phyloP scores from a whole-genome alignment of 2,329 filamentous ascomycete genomes.

The Fusarium sp. region DNA sequence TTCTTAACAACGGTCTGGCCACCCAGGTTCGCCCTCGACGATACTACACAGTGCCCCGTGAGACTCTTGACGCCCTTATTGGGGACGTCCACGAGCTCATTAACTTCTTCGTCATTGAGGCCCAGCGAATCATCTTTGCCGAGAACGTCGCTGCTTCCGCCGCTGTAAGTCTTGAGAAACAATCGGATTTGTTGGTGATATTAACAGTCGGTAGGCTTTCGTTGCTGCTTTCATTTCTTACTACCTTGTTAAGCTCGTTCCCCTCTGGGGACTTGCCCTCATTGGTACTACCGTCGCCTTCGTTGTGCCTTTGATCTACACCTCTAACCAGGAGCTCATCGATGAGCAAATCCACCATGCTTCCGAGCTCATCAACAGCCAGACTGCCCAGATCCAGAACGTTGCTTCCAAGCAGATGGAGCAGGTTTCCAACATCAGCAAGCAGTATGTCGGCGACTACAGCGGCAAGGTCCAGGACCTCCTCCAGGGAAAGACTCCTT shows the following conservation, averaged over 20 bases:
- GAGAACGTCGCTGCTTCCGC: conserved; percentile 72
- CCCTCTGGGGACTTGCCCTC: conserved; percentile 75
- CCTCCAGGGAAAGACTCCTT: conserved; percentile 62
- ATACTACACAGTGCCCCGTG: conserved; percentile 74
- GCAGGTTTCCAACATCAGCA: conserved; percentile 70
- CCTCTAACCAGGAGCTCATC: conserved; percentile 75
- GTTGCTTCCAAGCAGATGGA: conserved; percentile 73
- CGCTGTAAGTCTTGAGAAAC: conserved; percentile 61
- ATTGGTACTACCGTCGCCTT: conserved; percentile 70
- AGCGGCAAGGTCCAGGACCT: conserved; percentile 74
- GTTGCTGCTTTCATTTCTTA: conserved; percentile 72
- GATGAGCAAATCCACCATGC: conserved; percentile 70
- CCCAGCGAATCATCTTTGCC: conserved; percentile 74
- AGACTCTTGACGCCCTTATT: conserved; percentile 69
- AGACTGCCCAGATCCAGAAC: conserved; percentile 71
- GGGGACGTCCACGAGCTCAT: conserved; percentile 74
- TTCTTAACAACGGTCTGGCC: conserved; percentile 70
- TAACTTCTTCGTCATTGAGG: conserved; percentile 79
- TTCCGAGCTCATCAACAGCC: conserved; percentile 67
- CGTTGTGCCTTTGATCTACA: conserved; percentile 72
- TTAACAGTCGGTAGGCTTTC: conserved; percentile 60
- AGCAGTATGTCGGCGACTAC: conserved; percentile 76
- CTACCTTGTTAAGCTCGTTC: conserved; percentile 75
- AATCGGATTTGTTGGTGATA: neutral
- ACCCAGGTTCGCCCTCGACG: conserved; percentile 74